Evolutionary conservation across 23 red algal species (phyloP).

Genomic region (Pyropia yezoensis): DNA sequence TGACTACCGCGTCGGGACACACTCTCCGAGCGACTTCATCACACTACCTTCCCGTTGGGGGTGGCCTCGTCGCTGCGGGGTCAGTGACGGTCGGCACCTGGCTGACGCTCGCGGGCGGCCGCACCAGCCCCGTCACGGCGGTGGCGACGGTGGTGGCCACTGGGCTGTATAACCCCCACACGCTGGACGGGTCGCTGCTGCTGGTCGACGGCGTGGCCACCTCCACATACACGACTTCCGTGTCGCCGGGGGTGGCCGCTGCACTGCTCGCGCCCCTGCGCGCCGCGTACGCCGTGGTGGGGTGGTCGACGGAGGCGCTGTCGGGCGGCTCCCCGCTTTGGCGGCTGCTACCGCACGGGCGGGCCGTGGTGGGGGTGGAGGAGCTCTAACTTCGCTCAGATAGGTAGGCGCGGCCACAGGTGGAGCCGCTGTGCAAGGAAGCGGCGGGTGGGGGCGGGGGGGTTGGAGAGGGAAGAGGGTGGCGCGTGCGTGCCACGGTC

Average conservation of each 20-base stretch:
- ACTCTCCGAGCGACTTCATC: neutral
- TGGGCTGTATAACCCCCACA: slow-evolving; percentile 47
- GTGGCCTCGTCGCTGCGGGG: too few species aligned
- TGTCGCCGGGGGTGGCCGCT: neutral
- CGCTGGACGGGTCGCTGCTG: slow-evolving; percentile 12
- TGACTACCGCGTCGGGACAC: neutral
- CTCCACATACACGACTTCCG: neutral
- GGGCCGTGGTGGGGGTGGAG: too few species aligned
- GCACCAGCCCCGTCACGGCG: slow-evolving; percentile 10
- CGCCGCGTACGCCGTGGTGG: neutral
- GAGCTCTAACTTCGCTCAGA: too few species aligned
- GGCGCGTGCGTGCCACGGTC: too few species aligned
- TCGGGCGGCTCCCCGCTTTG: too few species aligned
- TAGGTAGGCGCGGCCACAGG: too few species aligned
- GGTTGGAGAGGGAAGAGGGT: too few species aligned
- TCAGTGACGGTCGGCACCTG: too few species aligned
- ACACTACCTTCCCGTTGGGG: neutral
- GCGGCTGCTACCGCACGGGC: too few species aligned
- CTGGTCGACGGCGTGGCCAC: neutral
- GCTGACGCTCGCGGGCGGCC: slow-evolving; percentile 9
- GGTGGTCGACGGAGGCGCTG: slow-evolving; percentile 1
- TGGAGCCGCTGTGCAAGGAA: too few species aligned
- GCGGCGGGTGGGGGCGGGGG: too few species aligned
- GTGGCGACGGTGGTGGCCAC: neutral
- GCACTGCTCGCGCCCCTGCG: neutral